Evolutionary conservation across 2,329 filamentous ascomycete species (phyloP).

Genomic region (Calcarisporium arbuscula): DNA sequence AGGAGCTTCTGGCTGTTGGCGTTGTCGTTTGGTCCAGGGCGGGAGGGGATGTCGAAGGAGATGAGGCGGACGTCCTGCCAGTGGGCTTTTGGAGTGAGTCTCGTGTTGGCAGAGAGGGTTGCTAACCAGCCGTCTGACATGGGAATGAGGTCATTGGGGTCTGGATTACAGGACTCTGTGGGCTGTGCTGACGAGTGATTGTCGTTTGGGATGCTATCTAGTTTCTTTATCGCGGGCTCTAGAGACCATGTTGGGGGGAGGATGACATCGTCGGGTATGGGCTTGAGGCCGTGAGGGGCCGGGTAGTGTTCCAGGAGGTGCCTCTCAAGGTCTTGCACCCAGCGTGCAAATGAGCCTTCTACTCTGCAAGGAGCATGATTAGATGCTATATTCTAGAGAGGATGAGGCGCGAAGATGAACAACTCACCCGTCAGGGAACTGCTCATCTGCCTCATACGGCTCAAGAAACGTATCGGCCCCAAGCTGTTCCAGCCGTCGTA

Average conservation of each 20-base stretch:
- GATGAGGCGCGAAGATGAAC: background rate
- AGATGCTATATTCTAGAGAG: background rate
- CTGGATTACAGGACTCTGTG: slow-evolving; percentile 15
- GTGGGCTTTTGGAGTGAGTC: slow-evolving; percentile 69
- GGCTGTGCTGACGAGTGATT: slow-evolving; percentile 6
- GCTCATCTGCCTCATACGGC: slow-evolving; percentile 84
- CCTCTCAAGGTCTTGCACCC: slow-evolving; percentile 62
- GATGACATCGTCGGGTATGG: slow-evolving; percentile 67
- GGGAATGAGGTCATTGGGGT: slow-evolving; percentile 37
- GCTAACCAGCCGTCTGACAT: slow-evolving; percentile 52
- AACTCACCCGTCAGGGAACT: slow-evolving; percentile 83
- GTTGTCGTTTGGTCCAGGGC: no score
- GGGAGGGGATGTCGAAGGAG: slow-evolving; percentile 44
- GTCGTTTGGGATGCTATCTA: slow-evolving; percentile 8
- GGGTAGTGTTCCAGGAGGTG: slow-evolving; percentile 63
- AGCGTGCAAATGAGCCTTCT: slow-evolving; percentile 75
- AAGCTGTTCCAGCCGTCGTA: slow-evolving; percentile 76
- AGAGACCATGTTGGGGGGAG: slow-evolving; percentile 64
- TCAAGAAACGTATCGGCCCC: slow-evolving; percentile 72
- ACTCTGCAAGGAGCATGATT: slow-evolving; percentile 44
- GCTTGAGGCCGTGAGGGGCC: slow-evolving; percentile 56
- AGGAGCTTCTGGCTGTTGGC: slow-evolving; percentile 20
- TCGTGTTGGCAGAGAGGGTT: slow-evolving; percentile 56
- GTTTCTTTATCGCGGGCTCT: slow-evolving; percentile 16
- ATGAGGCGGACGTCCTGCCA: slow-evolving; percentile 92